phyloP scores from a whole-genome alignment of 2,329 filamentous ascomycete species.

The Verticillium zaregamsianum region DNA sequence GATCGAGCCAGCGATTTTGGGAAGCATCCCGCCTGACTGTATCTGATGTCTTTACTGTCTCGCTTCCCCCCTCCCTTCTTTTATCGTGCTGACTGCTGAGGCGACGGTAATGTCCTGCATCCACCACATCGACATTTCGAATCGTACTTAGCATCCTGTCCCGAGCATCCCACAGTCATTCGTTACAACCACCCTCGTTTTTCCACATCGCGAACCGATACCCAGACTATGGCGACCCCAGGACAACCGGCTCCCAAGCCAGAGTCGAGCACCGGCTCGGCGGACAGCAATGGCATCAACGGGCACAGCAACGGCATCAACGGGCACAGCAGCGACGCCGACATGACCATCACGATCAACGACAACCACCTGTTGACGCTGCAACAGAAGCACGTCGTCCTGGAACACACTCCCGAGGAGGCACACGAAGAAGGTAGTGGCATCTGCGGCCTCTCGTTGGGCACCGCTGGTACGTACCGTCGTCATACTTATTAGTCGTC shows the following conservation, averaged over 20 bases:
- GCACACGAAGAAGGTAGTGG: background rate
- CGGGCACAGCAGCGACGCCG: background rate
- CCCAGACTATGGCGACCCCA: background rate
- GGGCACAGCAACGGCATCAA: background rate
- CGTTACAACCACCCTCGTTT: background rate
- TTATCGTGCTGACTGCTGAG: background rate
- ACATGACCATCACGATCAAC: background rate
- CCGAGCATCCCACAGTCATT: background rate
- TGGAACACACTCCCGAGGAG: background rate
- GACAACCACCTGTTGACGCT: slow-evolving; percentile 1
- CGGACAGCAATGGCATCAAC: background rate
- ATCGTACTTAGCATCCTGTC: background rate
- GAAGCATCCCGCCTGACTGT: background rate
- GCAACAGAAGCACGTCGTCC: background rate
- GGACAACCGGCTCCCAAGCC: background rate
- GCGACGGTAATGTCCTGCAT: background rate
- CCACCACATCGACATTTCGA: background rate
- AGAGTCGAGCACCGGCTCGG: background rate
- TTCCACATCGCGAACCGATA: background rate
- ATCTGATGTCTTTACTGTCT: background rate
- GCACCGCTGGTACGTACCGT: background rate
- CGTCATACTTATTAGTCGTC: background rate
- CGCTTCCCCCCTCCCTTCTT: background rate
- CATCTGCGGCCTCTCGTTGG: background rate
- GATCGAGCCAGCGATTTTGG: background rate